These are phyloP conservation scores for Hirschioporus abietinus DNA, from an alignment of 768 basidiomycete genomes.

Conservation along the genomic window DNA sequence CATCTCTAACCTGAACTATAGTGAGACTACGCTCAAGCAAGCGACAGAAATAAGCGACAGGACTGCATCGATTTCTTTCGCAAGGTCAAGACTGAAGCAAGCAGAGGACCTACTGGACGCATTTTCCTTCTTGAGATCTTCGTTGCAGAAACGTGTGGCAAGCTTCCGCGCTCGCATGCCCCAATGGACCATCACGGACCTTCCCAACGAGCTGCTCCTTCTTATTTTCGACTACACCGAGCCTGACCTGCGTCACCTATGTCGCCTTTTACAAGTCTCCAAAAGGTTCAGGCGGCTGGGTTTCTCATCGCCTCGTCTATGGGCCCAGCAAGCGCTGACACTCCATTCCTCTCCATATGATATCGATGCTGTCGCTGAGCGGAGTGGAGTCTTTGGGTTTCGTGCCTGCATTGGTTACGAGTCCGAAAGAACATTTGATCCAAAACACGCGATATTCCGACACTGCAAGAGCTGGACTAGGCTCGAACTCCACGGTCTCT, in stretches of 20 bases:
- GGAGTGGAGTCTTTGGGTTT: neutral
- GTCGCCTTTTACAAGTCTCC: neutral
- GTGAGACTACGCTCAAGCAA: neutral
- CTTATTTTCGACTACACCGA: neutral
- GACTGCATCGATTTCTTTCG: neutral
- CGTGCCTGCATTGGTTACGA: neutral
- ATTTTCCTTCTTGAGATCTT: neutral
- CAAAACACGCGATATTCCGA: too few relatives aligned
- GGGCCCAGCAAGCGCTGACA: neutral
- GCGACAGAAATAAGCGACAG: neutral
- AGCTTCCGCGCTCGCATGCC: neutral
- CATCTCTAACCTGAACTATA: neutral
- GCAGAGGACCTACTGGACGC: neutral
- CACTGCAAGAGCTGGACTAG: too few relatives aligned
- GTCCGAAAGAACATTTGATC: too few relatives aligned
- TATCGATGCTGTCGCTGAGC: neutral
- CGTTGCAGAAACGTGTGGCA: neutral
- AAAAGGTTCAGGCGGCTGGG: neutral
- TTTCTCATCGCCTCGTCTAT: neutral
- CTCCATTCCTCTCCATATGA: neutral
- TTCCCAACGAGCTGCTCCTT: neutral
- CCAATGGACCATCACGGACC: neutral
- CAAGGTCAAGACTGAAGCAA: neutral
- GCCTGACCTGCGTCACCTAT: neutral
- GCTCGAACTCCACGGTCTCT: too few relatives aligned